These are phyloP conservation scores for Beauveria sp. DNA, from an alignment of 2,329 filamentous ascomycete species.

Conservation along the genomic window DNA sequence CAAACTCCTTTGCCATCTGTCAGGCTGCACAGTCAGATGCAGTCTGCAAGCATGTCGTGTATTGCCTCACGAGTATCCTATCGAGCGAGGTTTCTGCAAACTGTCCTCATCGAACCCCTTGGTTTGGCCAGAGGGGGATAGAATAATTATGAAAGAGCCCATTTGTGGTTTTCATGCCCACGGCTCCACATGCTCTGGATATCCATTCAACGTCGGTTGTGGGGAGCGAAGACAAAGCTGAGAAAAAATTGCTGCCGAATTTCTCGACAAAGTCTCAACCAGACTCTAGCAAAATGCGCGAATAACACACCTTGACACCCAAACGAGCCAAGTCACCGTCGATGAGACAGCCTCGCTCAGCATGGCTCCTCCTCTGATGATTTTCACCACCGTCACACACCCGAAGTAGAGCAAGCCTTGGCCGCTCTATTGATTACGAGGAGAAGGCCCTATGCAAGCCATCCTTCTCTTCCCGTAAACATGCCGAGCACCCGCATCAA, in stretches of 20 bases:
- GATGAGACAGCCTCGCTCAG: not conserved
- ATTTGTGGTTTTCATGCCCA: slow-evolving; percentile 1
- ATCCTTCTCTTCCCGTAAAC: not conserved
- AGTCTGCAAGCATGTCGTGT: not conserved
- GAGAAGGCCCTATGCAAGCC: slow-evolving; percentile 2
- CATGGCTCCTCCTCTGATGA: not conserved
- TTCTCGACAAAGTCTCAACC: no score
- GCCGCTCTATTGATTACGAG: not conserved
- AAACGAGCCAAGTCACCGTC: not conserved
- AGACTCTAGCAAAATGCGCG: not conserved
- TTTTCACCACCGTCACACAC: not conserved
- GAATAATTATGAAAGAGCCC: not conserved
- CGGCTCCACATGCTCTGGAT: not conserved
- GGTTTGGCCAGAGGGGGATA: no score
- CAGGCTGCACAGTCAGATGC: not conserved
- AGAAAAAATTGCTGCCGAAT: not conserved
- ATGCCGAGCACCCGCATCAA: not conserved
- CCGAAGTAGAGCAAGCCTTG: not conserved
- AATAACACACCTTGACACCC: not conserved
- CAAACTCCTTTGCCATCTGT: not conserved
- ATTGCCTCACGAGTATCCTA: no score
- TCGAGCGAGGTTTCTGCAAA: no score
- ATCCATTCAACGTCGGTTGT: not conserved
- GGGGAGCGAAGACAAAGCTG: not conserved
- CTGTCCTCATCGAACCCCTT: no score